Evolutionary conservation across 2,329 filamentous ascomycete genomes (phyloP), one percentile per base, ranked within the genome.

Genomic region (Sporothrix phasma): DNA sequence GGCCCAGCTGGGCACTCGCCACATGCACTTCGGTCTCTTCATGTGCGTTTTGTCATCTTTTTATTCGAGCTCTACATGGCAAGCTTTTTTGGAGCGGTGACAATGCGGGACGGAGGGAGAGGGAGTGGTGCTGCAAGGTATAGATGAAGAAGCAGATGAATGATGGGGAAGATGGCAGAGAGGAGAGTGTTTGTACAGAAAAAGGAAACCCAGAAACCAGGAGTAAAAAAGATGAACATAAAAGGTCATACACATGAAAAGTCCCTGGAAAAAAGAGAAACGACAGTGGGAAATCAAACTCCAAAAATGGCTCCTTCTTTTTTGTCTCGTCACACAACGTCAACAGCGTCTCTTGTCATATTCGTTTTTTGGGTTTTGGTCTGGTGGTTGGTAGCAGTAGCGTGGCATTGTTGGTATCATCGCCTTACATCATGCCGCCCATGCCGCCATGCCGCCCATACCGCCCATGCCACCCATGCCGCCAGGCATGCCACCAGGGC

Each of bases 391-490:
- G 26, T 31, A 34, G 31, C 11, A 2, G 34, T 15, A 13, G 34
- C 34, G 34, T 37, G 10, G 34, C 10, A 10, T 37, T 37, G 11
- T 13, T 10, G 31, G 19, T 11, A 22, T 15, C 34, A 37, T 37
- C 24, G 13, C 41, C 71, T 82, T 82, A 84, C 82, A 84, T 84
- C 82, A 84, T 84, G 64, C 81, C 81, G n/a, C 81, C 82, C 83
- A 85, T 79, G 26, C 75, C 75, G 11, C 76, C 75, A 77, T 82
- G 26, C 82, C 81, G 10, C 79, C 80, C 79, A 81, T 82, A 54
- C 80, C 80, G 26, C 81, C 81, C 87, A 90, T 90, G 69, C 84
- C 85, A 47, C 84, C 85, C 59, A 63, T 61, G 24, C 60, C 63
- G 13, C 46, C 47, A 24, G 19, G 19, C 83, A 86, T 86, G 67